A percentile compares a stretch with the other conserved stretches of the same genome.
phyloP scores from a whole-genome alignment of 2,329 filamentous ascomycete genomes.

The Orbilia javanica region DNA sequence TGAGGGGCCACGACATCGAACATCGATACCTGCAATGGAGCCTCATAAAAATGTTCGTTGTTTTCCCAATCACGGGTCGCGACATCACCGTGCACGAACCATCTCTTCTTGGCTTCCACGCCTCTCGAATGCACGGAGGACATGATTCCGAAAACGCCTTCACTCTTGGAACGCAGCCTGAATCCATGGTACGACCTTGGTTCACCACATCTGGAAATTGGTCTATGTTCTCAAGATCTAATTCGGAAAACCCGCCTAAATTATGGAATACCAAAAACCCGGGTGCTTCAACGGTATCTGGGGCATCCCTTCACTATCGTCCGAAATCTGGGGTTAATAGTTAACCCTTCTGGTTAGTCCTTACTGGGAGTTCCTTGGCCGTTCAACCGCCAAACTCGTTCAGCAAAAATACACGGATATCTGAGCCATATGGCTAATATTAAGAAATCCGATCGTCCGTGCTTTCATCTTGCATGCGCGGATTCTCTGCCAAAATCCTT shows the following conservation, averaged over 20 bases:
- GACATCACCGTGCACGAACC: conserved; percentile 8
- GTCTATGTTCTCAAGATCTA: conserved; percentile 3
- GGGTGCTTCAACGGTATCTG: conserved; percentile 22
- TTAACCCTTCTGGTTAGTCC: conserved; percentile 22
- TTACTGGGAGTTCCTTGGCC: not conserved
- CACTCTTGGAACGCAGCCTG: conserved; percentile 6
- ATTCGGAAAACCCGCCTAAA: conserved; percentile 36
- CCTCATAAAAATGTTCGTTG: conserved; percentile 9
- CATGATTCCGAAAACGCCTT: conserved; percentile 5
- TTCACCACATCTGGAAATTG: not conserved
- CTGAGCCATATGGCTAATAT: conserved; percentile 3
- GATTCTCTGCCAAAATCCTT: not conserved
- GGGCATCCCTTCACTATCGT: conserved; percentile 19
- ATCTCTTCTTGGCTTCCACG: conserved; percentile 1
- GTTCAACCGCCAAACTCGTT: not conserved
- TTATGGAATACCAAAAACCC: conserved; percentile 12
- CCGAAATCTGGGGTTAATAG: conserved; percentile 23
- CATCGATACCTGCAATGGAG: conserved; percentile 24
- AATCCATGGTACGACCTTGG: conserved; percentile 24
- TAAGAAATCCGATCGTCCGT: not conserved
- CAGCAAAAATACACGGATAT: not conserved
- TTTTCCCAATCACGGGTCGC: conserved; percentile 13
- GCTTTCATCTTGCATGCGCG: not conserved
- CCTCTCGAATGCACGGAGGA: not conserved
- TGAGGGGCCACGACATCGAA: conserved; percentile 23